These are phyloP conservation scores for Ascochyta viciae-villosae DNA, from an alignment of 2,329 filamentous ascomycete species.

Conservation along the genomic window DNA sequence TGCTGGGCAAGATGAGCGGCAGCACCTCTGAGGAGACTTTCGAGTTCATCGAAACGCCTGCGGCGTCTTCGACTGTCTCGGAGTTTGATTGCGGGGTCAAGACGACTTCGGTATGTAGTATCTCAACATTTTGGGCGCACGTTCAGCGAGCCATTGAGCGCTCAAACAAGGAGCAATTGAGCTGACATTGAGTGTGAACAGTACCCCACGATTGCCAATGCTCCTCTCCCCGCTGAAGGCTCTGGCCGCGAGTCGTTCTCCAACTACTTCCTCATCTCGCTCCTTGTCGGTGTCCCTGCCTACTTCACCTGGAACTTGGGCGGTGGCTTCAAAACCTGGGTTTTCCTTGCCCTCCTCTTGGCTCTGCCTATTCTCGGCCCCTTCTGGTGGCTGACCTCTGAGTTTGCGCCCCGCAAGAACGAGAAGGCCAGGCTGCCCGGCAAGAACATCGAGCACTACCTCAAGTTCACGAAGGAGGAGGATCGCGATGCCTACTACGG, in stretches of 20 bases:
- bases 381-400: constrained; percentile 83
- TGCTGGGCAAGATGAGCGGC: constrained; percentile 45
- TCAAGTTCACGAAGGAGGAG: constrained; percentile 74
- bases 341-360: constrained; percentile 84
- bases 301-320: constrained; percentile 84
- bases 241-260: constrained; percentile 86
- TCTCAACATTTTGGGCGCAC: constrained; percentile 18
- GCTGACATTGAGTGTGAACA: constrained; percentile 51
- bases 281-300: constrained; percentile 74
- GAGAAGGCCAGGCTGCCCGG: constrained; percentile 90
- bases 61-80: constrained; percentile 60
- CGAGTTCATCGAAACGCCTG: constrained; percentile 71
- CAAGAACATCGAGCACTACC: constrained; percentile 88
- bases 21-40: constrained; percentile 61
- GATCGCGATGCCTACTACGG: constrained; percentile 74
- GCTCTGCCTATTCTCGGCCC: constrained; percentile 77
- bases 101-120: constrained; percentile 63
- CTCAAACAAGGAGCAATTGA: constrained; percentile 22
- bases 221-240: constrained; percentile 88
- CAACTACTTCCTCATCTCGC: constrained; percentile 75
- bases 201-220: constrained; percentile 93
- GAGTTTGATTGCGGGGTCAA: constrained; percentile 66
- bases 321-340: constrained; percentile 83
- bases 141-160: constrained; percentile 44
- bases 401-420: constrained; percentile 85